Evolutionary conservation across 306 rosid species (phyloP), one percentile per base, ranked within the genome.

Genomic region (Benincasa hispida): DNA sequence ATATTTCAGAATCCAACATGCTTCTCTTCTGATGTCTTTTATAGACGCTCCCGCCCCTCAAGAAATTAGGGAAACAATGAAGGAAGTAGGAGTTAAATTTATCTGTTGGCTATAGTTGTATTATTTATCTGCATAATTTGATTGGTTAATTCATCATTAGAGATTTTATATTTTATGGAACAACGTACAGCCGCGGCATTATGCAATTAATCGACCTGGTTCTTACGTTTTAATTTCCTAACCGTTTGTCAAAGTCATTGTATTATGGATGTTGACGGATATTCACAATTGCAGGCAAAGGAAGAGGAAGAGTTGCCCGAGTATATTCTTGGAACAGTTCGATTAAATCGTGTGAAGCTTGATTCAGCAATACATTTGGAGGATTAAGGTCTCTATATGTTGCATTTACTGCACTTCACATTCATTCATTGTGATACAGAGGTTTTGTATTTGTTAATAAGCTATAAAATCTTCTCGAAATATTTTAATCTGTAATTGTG

Each of bases 321-420:
- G 82, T 91, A 85, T 84, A 69, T 93, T 86, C 98, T 93, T 22
- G 98, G 96, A 67, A 91, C 96, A 4, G 96, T 91, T 60, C 87
- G 96, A 75, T 85, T 91, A 78, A 91, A 90, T 76, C 91, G 91
- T 21, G 0, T 93, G 67, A 88, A 28, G 86, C 91, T 67, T 41
- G 94, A 91, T 58, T 84, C 96, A 39, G 96, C 98, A 65, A 79
- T 79, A 21, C 77, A n/a, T 10, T 81, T 87, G 81, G 90, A 80
- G 56, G 79, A 4, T 75, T 89, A 81, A 88, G 79, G 83, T 66
- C 75, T 76, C 57, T 28, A 8, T 42, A 45, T 9, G 48, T 76
- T 69, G 42, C 55, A 69, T 69, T 69, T 69, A 13, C 37, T 15
- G 41, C 42, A 69, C 18, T 41, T 45, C 39, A 24, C 11, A 69